phyloP scores from a whole-genome alignment of 306 rosid species.

The Fragaria iinumae region DNA sequence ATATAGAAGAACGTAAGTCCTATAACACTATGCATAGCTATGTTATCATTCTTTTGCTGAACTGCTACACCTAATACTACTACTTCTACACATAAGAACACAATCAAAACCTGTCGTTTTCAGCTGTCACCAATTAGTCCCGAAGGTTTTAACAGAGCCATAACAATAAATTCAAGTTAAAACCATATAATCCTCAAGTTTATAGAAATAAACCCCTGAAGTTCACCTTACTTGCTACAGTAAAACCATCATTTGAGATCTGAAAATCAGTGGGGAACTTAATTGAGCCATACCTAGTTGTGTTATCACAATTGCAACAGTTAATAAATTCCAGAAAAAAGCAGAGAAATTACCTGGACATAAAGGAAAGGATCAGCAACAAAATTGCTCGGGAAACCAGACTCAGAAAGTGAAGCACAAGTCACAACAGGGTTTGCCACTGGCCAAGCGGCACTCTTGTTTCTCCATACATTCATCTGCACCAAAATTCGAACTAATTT shows the following conservation, averaged over 20 bases:
- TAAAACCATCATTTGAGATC: not conserved
- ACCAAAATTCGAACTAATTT: conserved; percentile 23
- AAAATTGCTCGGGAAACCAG: conserved; percentile 93
- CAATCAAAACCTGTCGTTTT: not conserved
- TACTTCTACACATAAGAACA: not conserved
- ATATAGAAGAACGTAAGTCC: not conserved
- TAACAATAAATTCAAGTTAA: not conserved
- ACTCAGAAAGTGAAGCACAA: conserved; percentile 88
- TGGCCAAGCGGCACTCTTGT: conserved; percentile 87
- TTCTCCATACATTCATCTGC: conserved; percentile 70
- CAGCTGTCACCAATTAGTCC: not conserved
- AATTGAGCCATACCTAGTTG: not conserved
- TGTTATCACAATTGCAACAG: not conserved
- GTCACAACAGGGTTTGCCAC: conserved; percentile 94
- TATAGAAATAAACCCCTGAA: not conserved
- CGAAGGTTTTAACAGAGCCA: not conserved
- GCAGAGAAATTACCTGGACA: conserved; percentile 53
- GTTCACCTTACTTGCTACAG: not conserved
- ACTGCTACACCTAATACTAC: not conserved
- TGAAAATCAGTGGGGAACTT: not conserved
- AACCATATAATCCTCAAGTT: not conserved
- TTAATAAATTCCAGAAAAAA: not conserved
- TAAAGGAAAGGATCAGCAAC: conserved; percentile 97
- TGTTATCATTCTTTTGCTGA: not conserved
- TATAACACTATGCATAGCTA: not conserved